Evolutionary conservation across 164 flowering plant species (phyloP).

Genomic region (Tetrastigma voinierianum): DNA sequence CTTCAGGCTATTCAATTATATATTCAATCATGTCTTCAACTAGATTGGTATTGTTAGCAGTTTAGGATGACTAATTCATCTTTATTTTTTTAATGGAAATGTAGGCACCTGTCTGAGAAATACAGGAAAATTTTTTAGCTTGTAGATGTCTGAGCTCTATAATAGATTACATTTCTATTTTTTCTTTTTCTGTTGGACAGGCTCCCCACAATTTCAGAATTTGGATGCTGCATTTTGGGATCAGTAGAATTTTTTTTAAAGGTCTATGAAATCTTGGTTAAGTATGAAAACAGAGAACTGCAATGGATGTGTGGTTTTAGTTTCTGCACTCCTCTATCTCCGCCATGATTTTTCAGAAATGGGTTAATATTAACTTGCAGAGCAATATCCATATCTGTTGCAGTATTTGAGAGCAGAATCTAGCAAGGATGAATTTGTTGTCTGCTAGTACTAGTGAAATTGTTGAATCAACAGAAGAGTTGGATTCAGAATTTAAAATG

Average conservation of each 20-base stretch:
- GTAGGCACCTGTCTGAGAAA: too few relatives aligned
- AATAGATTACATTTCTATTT: too few relatives aligned
- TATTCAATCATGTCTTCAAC: too few relatives aligned
- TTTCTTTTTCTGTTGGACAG: too few relatives aligned
- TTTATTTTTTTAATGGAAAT: too few relatives aligned
- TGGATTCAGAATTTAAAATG: slow-evolving; percentile 22
- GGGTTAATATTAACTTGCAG: slow-evolving; percentile 26
- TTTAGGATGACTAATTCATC: too few relatives aligned
- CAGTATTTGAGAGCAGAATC: slow-evolving; percentile 8
- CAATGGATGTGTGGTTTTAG: slow-evolving; percentile 6
- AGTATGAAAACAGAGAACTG: slow-evolving; percentile 19
- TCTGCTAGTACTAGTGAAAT: slow-evolving; percentile 53
- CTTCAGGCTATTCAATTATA: too few relatives aligned
- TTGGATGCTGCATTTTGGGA: slow-evolving; percentile 19
- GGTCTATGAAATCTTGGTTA: slow-evolving; percentile 2
- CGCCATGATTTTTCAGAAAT: slow-evolving; percentile 22
- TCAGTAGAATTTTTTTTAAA: background rate
- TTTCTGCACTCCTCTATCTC: slow-evolving; percentile 12
- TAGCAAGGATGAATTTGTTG: slow-evolving; percentile 30
- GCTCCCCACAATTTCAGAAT: slow-evolving; percentile 24
- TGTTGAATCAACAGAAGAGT: slow-evolving; percentile 51
- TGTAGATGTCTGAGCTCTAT: background rate
- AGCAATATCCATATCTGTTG: background rate
- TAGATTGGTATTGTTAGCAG: too few relatives aligned
- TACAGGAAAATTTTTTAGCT: background rate